Conservation (phyloP, 495 filamentous ascomycete species). For the Aspergillus indologenus region DNA sequence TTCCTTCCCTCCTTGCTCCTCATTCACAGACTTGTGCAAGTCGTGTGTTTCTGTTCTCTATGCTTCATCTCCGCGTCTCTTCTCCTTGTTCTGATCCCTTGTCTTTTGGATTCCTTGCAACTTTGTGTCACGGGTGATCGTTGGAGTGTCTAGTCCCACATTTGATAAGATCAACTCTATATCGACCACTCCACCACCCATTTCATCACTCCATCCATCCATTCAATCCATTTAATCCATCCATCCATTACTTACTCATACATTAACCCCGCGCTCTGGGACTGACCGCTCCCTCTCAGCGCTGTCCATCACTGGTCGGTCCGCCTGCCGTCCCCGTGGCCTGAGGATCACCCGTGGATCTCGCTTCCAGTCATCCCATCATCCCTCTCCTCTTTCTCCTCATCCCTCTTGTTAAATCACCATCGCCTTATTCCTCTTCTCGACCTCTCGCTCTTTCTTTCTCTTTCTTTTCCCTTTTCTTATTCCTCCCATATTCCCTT, state of each 20-base stretch:
- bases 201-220: background rate
- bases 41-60: no score
- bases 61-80: background rate
- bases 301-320: constrained; percentile 6
- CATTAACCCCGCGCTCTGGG: constrained; percentile 6
- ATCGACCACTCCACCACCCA: background rate
- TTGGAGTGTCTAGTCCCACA: background rate
- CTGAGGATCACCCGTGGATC: background rate
- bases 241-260: background rate
- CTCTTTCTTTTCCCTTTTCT: constrained; percentile 8
- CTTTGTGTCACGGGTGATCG: background rate
- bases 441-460: background rate
- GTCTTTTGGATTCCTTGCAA: background rate
- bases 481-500: constrained; percentile 7
- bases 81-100: no score
- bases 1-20: no score
- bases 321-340: constrained; percentile 3
- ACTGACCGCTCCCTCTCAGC: constrained; percentile 4
- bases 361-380: background rate
- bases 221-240: no score
- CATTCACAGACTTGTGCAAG: no score
- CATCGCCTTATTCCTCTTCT: background rate
- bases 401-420: background rate
- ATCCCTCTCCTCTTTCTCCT: constrained; percentile 5
- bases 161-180: constrained; percentile 1